Evolutionary conservation across 2,329 filamentous ascomycete species (phyloP), one percentile per base, ranked within the genome.

Genomic region (Pseudopyricularia cyperi): DNA sequence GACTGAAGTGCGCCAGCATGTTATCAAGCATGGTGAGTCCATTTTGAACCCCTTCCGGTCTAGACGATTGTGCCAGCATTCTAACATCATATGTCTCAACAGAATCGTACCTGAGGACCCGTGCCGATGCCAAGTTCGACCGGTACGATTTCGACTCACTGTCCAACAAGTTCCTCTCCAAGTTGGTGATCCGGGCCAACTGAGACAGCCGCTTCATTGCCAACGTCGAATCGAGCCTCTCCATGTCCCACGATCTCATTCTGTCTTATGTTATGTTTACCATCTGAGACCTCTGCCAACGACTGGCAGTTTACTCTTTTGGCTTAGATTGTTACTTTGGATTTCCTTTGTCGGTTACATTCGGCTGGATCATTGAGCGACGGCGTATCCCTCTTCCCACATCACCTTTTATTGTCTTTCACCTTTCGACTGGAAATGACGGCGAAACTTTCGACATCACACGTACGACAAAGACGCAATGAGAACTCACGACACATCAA

Each of bases 121-220:
- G 91, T 60, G 78, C 80, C 59, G 82, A 84, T 54, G 81, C 85
- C 62, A 88, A 85, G 68, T 97, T 95, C 68, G 86, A 95, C 72
- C 83, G 87, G 60, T 80, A 85, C 61, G 88, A 97, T 72, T 97
- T 96, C 65, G 91, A 97, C 73, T 93, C 84, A 55, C 71, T 97
- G 65, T 95, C 90, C 51, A 96, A 95, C 76, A 97, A 96, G 75
- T 96, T 97, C 74, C 73, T 96, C 60, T 94, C 90, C 35, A 94
- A 94, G 71, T 80, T 97, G 63, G 90, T 96, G 66, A 95, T 96
- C 68, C 89, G 91, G 61, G 87, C 91, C 63, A 95, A 94, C 73
- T 95, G 76, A 66, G 57, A 56, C 19, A n/a, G 17, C n/a, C 28
- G 39, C 24, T 24, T 14, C 19, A 44, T 44, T 24, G 19, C 24